Base-by-base conservation (phyloP, 305 asterid species). In the Rubia tinctorum region DNA sequence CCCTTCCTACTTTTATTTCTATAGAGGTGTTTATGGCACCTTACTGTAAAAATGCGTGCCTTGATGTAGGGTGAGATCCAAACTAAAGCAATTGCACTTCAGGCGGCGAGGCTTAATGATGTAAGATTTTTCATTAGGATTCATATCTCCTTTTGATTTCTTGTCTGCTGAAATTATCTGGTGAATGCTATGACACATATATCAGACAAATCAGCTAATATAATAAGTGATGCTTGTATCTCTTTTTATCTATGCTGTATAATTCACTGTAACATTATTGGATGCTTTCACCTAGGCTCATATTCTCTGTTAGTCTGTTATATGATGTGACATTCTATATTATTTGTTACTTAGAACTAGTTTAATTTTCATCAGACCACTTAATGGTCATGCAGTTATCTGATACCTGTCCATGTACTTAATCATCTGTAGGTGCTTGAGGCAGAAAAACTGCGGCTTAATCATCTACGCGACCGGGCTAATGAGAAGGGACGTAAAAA, bases 401-500 rank as follows among this genome's bases (percentile, higher is more conserved):
- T 71, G 42, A 40, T 75, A 42, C 63, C 14, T 65, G 20, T 66
- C 71, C 39, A 1, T 17, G 66, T 71, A 71, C 70, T 72, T 71
- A 79, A 71, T 56, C 73, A 47, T 76, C 76, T 78, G 45, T 79
- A 95, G 98, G 82, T 83, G 86, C 81, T 93, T 84, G 91, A 88
- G 77, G 80, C 88, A 58, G 99, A 95, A 83, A 80, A 87, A 76
- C 78, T 73, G 79, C 84, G 83, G 81, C 86, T 95, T 70, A 91
- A 84, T 88, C 88, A 88, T 84, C 92, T 93, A 44, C 90, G 92
- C 12, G 93, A 90, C 77, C 93, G 83, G 82, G 97, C 99, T 76
- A 89, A 87, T 70, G 97, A 87, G 86, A 85, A 86, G 82, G 97
- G 96, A 76, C 91, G 80, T 65, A 86, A 87, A 83, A 89, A 88